These are phyloP conservation scores for Pyricularia grisea DNA, from an alignment of 2,329 filamentous ascomycete genomes.

Conservation along the genomic window DNA sequence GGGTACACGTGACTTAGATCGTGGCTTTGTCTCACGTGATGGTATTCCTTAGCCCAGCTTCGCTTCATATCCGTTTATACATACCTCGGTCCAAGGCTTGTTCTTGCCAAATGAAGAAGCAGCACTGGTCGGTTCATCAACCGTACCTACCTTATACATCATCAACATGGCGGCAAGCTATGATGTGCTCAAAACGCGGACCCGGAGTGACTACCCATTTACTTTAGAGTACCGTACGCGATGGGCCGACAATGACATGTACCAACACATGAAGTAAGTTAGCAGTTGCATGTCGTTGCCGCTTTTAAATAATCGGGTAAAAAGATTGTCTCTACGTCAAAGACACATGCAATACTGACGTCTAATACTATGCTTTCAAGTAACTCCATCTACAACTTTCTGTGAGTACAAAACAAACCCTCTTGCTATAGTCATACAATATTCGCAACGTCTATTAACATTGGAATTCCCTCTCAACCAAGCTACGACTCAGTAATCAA, in stretches of 20 bases:
- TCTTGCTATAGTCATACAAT: not conserved
- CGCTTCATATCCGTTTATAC: too few relatives aligned
- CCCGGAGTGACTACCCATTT: constrained; percentile 66
- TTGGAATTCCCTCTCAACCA: constrained; percentile 17
- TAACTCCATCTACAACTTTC: constrained; percentile 76
- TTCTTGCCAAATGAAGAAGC: not conserved
- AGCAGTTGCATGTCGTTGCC: not conserved
- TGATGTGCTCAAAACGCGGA: constrained; percentile 47
- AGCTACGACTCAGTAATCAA: constrained; percentile 88
- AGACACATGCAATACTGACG: not conserved
- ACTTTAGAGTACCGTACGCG: constrained; percentile 74
- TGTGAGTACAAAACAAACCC: constrained; percentile 38
- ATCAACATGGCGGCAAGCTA: constrained; percentile 19
- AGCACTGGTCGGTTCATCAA: not conserved
- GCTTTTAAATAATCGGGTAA: too few relatives aligned
- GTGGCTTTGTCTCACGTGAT: not conserved
- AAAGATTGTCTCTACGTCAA: not conserved
- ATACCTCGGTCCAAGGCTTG: not conserved
- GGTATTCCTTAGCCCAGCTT: too few relatives aligned
- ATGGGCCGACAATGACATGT: constrained; percentile 96
- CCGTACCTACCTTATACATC: not conserved
- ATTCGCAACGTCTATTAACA: not conserved
- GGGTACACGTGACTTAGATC: not conserved
- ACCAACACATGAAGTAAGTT: constrained; percentile 67
- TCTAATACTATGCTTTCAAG: not conserved